Conservation (phyloP, 225 moss, liverwort and hornwort species). For the Ulota crispa region DNA sequence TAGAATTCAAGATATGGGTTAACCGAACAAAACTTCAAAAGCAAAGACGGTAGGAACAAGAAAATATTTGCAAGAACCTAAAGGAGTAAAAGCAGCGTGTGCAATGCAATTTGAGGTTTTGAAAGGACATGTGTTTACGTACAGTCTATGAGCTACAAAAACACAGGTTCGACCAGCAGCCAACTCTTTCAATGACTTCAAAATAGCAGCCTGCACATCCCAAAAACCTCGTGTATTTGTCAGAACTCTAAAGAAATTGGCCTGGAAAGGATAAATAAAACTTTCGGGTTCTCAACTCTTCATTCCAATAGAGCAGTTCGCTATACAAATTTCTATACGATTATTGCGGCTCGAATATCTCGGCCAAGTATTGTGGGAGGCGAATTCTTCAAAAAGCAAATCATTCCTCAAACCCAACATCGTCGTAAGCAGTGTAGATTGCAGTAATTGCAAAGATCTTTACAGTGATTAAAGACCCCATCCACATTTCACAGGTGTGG, state of each 20-base stretch:
- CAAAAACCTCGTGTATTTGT: slow-evolving; percentile 10
- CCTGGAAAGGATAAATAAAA: not conserved
- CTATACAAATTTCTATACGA: not conserved
- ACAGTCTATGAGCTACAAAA: slow-evolving; percentile 91
- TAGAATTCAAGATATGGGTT: slow-evolving; percentile 3
- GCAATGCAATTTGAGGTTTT: not conserved
- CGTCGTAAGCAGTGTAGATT: not conserved
- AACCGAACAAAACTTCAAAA: not conserved
- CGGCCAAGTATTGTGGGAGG: not conserved
- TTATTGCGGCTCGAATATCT: not conserved
- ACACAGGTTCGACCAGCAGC: slow-evolving; percentile 93
- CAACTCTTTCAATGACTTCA: slow-evolving; percentile 84
- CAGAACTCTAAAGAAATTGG: not conserved
- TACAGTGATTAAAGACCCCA: not conserved
- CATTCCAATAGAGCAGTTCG: not conserved
- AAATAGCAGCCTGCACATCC: slow-evolving; percentile 73
- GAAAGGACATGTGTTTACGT: slow-evolving; percentile 19
- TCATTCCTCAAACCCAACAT: not conserved
- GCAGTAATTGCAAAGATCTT: not conserved
- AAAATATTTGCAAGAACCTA: not conserved
- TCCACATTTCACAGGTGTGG: not conserved
- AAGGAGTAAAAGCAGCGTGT: not conserved
- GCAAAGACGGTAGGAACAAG: not conserved
- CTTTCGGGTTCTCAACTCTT: not conserved
- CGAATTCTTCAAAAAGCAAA: not conserved